Evolutionary conservation across 345 rosid genomes (phyloP).

Genomic region (Adansonia digitata): DNA sequence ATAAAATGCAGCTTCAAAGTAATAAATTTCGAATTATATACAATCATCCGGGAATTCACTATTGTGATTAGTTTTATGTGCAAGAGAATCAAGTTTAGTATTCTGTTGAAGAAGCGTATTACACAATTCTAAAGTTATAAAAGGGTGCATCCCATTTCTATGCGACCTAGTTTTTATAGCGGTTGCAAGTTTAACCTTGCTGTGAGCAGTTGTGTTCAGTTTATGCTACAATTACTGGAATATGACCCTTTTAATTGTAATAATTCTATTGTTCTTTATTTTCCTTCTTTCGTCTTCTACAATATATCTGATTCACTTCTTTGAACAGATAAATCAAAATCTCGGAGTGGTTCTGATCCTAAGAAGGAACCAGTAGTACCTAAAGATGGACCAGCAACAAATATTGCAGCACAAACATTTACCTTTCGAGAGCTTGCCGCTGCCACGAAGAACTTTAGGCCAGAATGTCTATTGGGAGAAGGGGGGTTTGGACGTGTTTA

Average conservation of each 20-base stretch:
- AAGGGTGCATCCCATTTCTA: background rate
- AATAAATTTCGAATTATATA: background rate
- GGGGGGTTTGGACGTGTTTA: conserved; percentile 97
- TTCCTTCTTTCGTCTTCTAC: background rate
- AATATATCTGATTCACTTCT: background rate
- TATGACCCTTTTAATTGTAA: background rate
- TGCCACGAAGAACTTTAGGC: conserved; percentile 77
- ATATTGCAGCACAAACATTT: conserved; percentile 90
- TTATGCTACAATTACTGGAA: background rate
- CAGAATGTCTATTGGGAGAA: conserved; percentile 83
- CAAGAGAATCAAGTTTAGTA: background rate
- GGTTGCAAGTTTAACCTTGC: background rate
- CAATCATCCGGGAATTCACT: background rate
- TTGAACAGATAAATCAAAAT: conserved; percentile 68
- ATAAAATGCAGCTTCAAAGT: conserved; percentile 4
- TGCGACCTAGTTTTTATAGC: background rate
- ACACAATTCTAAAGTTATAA: background rate
- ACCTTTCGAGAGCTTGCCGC: conserved; percentile 86
- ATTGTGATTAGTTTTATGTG: background rate
- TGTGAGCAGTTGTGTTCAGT: background rate
- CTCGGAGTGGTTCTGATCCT: conserved; percentile 53
- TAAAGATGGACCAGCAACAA: conserved; percentile 56
- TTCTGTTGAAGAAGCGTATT: background rate
- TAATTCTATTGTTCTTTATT: background rate
- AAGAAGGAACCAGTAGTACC: conserved; percentile 67